phyloP scores from a whole-genome alignment of 1,139 yeast genomes.

The Taphrina pruni region DNA sequence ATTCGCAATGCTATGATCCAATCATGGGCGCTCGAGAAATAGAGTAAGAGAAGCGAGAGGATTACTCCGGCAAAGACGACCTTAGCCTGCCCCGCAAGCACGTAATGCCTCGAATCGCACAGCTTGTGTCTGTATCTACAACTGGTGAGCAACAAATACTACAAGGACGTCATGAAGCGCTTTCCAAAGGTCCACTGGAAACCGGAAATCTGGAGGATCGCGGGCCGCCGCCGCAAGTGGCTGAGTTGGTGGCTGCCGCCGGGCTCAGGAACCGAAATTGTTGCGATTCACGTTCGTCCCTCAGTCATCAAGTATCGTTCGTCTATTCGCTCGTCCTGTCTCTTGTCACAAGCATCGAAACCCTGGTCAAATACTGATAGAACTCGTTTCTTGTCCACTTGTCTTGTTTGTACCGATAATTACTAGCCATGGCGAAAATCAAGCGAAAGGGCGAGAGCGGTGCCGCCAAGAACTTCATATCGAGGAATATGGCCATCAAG shows the following conservation, averaged over 20 bases:
- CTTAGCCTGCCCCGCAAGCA: no score
- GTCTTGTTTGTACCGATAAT: not conserved
- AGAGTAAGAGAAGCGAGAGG: no score
- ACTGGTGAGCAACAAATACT: not conserved
- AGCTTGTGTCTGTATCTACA: no score
- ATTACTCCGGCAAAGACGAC: no score
- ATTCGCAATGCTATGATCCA: not conserved
- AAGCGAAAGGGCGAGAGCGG: slow-evolving; percentile 60
- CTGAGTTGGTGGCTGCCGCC: slow-evolving; percentile 4
- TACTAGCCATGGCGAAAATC: slow-evolving; percentile 39
- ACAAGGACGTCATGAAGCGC: slow-evolving; percentile 11
- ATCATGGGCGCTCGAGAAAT: no score
- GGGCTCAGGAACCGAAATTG: slow-evolving; percentile 22
- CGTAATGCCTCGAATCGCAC: no score
- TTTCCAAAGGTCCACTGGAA: no score
- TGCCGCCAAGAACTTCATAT: slow-evolving; percentile 88
- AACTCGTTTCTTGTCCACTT: not conserved
- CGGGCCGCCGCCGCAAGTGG: slow-evolving; percentile 1
- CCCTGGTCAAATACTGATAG: no score
- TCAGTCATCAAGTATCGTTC: no score
- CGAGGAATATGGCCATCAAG: slow-evolving; percentile 93
- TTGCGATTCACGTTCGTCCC: not conserved
- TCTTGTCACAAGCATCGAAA: no score
- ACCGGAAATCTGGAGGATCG: not conserved
- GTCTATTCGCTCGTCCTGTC: no score